A percentile compares a stretch with the other conserved stretches of the same genome.
Evolutionary conservation across 2,329 filamentous ascomycete genomes (phyloP).

Genomic region (Epichloe festucae): DNA sequence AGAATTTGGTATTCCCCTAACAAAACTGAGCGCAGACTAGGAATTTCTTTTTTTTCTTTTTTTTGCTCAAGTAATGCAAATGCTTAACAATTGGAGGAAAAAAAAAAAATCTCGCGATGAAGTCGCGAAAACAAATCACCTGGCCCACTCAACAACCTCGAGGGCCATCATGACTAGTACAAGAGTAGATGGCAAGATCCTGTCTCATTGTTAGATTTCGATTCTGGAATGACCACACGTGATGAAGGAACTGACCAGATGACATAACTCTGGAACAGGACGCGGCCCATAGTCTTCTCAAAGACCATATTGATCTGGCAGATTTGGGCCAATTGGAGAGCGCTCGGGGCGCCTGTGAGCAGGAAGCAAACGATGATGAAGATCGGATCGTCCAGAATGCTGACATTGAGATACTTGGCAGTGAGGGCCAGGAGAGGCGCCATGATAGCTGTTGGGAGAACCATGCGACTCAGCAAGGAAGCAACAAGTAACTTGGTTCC

Average conservation of each 20-base stretch:
- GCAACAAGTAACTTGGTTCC: constrained; percentile 72
- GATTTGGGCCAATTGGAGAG: constrained; percentile 90
- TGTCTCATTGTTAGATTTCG: constrained; percentile 24
- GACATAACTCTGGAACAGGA: constrained; percentile 81
- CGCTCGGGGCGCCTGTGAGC: constrained; percentile 84
- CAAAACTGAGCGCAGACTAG: neutral
- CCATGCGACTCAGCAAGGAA: constrained; percentile 77
- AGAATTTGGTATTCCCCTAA: neutral
- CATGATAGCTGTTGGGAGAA: constrained; percentile 85
- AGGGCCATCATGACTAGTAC: constrained; percentile 82
- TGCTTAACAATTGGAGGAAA: neutral
- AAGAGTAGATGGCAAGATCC: constrained; percentile 88
- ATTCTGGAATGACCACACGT: neutral
- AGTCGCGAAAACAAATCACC: constrained; percentile 8
- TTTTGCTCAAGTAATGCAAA: neutral
- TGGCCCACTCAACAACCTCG: constrained; percentile 84
- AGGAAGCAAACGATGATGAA: constrained; percentile 97
- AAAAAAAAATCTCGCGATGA: neutral
- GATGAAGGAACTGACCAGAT: constrained; percentile 54
- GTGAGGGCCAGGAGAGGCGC: constrained; percentile 74
- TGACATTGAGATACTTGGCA: constrained; percentile 83
- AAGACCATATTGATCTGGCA: constrained; percentile 97
- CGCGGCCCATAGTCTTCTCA: constrained; percentile 82
- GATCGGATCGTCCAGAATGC: constrained; percentile 93
- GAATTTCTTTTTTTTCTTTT: neutral